Percentiles rank a stretch among this genome's conserved stretches.
Conservation (phyloP, 345 rosid genomes). For the Hypericum androsaemum region DNA sequence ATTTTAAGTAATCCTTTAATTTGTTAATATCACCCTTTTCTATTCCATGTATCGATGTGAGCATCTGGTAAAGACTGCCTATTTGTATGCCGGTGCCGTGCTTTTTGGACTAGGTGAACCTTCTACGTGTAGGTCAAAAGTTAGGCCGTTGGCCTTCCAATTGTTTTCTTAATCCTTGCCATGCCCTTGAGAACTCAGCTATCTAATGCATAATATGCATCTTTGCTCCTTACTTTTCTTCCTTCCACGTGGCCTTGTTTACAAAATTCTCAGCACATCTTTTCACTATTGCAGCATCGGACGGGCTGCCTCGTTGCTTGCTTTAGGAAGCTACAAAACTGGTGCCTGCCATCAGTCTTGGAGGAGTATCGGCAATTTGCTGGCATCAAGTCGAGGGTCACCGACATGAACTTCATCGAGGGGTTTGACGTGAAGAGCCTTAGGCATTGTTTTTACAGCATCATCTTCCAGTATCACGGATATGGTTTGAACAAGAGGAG, state of each 20-base stretch:
- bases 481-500: conserved; percentile 54
- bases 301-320: conserved; percentile 85
- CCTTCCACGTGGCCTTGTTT: background rate
- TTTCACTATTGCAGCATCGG: conserved; percentile 50
- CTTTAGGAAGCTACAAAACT: conserved; percentile 67
- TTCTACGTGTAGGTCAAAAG: no score
- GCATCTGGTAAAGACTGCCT: no score
- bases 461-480: conserved; percentile 69
- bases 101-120: no score
- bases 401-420: conserved; percentile 57
- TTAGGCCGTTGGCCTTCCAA: no score
- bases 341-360: conserved; percentile 63
- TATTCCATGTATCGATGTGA: no score
- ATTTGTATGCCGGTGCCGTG: no score
- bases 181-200: no score
- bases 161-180: no score
- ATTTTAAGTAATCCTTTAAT: no score
- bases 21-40: no score
- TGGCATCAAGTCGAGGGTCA: conserved; percentile 43
- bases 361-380: conserved; percentile 71
- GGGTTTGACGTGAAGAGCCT: conserved; percentile 33
- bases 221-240: background rate
- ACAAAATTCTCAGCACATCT: background rate
- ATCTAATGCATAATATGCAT: background rate
- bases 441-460: conserved; percentile 53